Conservation (phyloP, 2,329 filamentous ascomycete species). For the Didymella keratinophila region DNA sequence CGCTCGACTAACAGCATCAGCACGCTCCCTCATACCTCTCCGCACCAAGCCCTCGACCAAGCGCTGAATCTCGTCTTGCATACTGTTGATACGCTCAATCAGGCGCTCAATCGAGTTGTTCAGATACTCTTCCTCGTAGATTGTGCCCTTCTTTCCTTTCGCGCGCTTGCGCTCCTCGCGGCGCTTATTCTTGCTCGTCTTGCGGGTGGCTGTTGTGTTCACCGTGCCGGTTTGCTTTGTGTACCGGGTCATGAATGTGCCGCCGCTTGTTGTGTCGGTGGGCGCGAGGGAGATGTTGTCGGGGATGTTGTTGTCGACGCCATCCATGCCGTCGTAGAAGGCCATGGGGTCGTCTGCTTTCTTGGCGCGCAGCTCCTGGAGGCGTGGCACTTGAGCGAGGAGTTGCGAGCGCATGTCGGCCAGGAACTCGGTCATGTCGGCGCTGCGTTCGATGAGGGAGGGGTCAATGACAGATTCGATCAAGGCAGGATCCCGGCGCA, state of each 20-base stretch:
- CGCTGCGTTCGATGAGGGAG: conserved; percentile 81
- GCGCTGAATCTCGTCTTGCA: conserved; percentile 74
- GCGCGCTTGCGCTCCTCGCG: conserved; percentile 96
- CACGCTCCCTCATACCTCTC: conserved; percentile 86
- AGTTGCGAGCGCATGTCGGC: conserved; percentile 92
- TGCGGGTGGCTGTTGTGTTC: conserved; percentile 76
- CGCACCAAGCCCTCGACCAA: conserved; percentile 80
- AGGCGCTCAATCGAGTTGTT: conserved; percentile 85
- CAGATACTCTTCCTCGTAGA: conserved; percentile 98
- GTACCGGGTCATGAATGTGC: conserved; percentile 91
- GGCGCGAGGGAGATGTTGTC: conserved; percentile 93
- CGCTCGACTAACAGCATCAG: conserved; percentile 75
- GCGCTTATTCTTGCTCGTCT: conserved; percentile 85
- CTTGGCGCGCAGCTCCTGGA: conserved; percentile 80
- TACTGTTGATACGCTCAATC: conserved; percentile 79
- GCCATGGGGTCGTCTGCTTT: conserved; percentile 84
- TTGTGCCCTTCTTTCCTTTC: conserved; percentile 91
- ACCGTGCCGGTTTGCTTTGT: conserved; percentile 78
- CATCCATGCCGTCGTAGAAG: conserved; percentile 77
- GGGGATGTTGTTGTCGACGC: conserved; percentile 70
- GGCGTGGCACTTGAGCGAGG: conserved; percentile 81
- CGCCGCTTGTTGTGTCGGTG: conserved; percentile 79
- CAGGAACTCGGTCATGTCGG: conserved; percentile 85
- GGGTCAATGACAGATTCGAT: conserved; percentile 75
- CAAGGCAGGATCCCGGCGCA: conserved; percentile 67